Percentiles rank a stretch among this genome's conserved stretches.
Evolutionary conservation across 2,329 filamentous ascomycete genomes (phyloP).

Genomic region (Canariomyces notabilis): DNA sequence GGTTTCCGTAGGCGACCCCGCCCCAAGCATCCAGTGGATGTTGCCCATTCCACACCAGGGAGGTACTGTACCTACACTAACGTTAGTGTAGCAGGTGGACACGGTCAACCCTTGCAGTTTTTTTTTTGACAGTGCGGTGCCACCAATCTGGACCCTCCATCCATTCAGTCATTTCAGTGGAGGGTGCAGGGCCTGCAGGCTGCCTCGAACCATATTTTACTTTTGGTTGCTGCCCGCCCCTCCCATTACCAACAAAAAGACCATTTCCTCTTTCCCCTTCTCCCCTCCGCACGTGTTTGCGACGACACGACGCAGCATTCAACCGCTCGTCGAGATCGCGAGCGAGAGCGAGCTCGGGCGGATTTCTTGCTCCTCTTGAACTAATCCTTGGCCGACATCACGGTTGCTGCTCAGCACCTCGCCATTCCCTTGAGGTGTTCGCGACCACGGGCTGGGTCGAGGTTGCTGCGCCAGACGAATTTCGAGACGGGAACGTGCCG

Average conservation of each 20-base stretch:
- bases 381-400: slow-evolving; percentile 6
- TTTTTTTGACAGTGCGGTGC: too few species aligned
- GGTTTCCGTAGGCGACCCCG: slow-evolving; percentile 15
- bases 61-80: too few species aligned
- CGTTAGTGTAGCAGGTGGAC: too few species aligned
- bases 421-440: neutral
- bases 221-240: slow-evolving; percentile 21
- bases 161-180: too few species aligned
- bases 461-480: slow-evolving; percentile 3
- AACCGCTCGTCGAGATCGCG: slow-evolving; percentile 16
- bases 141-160: slow-evolving; percentile 20
- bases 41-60: slow-evolving; percentile 17
- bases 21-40: slow-evolving; percentile 11
- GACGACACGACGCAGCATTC: slow-evolving; percentile 19
- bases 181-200: too few species aligned
- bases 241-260: slow-evolving; percentile 20
- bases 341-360: slow-evolving; percentile 11
- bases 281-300: slow-evolving; percentile 13
- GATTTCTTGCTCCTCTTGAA: slow-evolving; percentile 1
- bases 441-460: slow-evolving; percentile 10
- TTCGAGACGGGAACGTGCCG: slow-evolving; percentile 7
- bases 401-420: neutral
- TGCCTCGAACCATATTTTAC: slow-evolving; percentile 23
- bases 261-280: slow-evolving; percentile 17
- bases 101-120: slow-evolving; percentile 18